Evolutionary conservation across 1,284 basidiomycete species (phyloP), one percentile per base, ranked within the genome.

Genomic region (Apiotrichum porosum): DNA sequence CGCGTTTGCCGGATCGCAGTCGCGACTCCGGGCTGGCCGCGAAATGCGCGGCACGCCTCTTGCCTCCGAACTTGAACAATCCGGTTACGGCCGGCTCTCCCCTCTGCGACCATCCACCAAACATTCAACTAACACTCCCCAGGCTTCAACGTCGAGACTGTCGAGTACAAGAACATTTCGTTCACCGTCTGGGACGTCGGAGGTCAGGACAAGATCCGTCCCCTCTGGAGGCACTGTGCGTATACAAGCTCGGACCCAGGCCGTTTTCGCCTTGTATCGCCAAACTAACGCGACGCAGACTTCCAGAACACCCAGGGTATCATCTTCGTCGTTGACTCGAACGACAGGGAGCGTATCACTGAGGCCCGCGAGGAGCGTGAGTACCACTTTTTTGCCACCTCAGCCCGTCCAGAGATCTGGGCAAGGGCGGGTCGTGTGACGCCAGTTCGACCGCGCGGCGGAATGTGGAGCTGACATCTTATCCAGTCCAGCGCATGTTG

Each of bases 271-370:
- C 9, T 10, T 28, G n/a, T 18, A 19, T 19, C 9, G 9, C n/a
- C 30, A 6, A 30, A 17, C 9, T 17, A 15, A 12, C 13, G 15
- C 17, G 17, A 4, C 21, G 6, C 62, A 95, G 94, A 99, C 80
- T 99, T 97, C 90, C 95, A 98, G 79, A 98, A 98, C 81, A 99
- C 95, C 40, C 95, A 99, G 79, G 95, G 94, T 63, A 97, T 99
- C 79, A 98, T 99, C 73, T 99, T 98, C 75, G 95, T 99, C 49
- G 93, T 99, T 43, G 95, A 99, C 77, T 98, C 95, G 49, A 98
- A 98, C 77, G 95, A 99, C 80, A 81, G 95, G 77, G 95, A 98
- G 77, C 94, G 95, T 88, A 88, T 98, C 57, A 87, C 90, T 44
- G 95, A 99, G 79, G 95, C 95, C 44, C 87, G 95, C 57, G 95